Conservation (phyloP, 2,329 filamentous ascomycete species). For the Thielaviopsis cerberus region DNA sequence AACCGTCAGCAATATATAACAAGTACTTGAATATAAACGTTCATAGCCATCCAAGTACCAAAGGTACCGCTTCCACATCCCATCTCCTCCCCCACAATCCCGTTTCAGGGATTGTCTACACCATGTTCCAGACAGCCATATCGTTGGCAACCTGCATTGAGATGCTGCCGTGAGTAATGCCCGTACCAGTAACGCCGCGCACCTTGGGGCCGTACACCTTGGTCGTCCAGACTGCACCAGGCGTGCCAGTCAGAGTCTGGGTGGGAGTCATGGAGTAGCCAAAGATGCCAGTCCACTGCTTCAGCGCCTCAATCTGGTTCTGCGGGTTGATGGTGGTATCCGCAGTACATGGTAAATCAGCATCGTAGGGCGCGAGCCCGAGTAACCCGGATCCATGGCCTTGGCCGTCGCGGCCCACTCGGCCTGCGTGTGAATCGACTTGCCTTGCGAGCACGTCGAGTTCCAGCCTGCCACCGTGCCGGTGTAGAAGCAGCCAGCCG, state of each 20-base stretch:
- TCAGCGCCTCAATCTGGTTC: constrained; percentile 39
- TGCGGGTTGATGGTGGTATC: constrained; percentile 31
- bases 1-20: background rate
- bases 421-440: constrained; percentile 23
- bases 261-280: constrained; percentile 20
- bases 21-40: background rate
- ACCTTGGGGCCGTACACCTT: constrained; percentile 22
- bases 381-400: constrained; percentile 32
- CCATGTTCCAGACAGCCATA: background rate
- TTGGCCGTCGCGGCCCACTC: constrained; percentile 24
- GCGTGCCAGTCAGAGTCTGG: constrained; percentile 18
- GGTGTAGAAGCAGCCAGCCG: constrained; percentile 34
- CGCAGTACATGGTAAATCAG: constrained; percentile 37
- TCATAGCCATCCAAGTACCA: background rate
- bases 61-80: background rate
- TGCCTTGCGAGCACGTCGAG: constrained; percentile 32
- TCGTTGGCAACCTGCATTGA: constrained; percentile 17
- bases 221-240: constrained; percentile 22
- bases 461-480: constrained; percentile 32
- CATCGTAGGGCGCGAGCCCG: constrained; percentile 33
- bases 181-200: constrained; percentile 15
- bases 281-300: constrained; percentile 36
- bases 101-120: background rate
- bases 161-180: constrained; percentile 16
- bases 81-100: background rate